Conservation (phyloP, 805 yeast genomes). For the Candida ficus region DNA sequence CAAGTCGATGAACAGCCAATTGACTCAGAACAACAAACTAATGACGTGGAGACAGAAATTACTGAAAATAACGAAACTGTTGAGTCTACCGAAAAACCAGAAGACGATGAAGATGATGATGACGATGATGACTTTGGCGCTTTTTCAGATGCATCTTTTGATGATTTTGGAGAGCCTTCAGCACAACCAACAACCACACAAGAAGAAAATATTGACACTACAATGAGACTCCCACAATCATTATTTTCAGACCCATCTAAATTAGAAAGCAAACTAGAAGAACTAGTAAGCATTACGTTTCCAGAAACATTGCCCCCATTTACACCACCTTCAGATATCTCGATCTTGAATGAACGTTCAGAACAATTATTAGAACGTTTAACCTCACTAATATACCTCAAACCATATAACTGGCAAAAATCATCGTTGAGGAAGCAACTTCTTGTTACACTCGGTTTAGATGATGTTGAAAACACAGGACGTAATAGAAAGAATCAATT, state of each 20-base stretch:
- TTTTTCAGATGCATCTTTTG: constrained; percentile 32
- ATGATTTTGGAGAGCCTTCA: constrained; percentile 24
- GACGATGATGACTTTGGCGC: constrained; percentile 29
- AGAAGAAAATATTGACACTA: too few relatives aligned
- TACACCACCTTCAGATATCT: constrained; percentile 9
- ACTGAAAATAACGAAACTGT: too few relatives aligned
- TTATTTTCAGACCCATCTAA: constrained; percentile 8
- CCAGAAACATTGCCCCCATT: constrained; percentile 8
- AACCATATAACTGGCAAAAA: constrained; percentile 64
- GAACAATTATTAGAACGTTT: constrained; percentile 40
- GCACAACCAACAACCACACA: background rate
- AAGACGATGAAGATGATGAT: constrained; percentile 8
- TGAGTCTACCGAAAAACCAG: background rate
- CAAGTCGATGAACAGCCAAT: too few relatives aligned
- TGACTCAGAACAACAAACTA: too few relatives aligned
- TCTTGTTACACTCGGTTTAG: constrained; percentile 62
- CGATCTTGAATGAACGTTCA: constrained; percentile 30
- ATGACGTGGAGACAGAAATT: too few relatives aligned
- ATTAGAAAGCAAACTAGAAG: constrained; percentile 7
- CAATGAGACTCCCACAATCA: constrained; percentile 12
- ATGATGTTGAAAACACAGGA: constrained; percentile 44
- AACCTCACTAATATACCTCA: constrained; percentile 42
- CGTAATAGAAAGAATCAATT: constrained; percentile 19
- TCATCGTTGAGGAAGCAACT: constrained; percentile 62
- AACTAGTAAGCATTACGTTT: constrained; percentile 9